Evolutionary conservation across 257 asterid genomes (phyloP).

Genomic region (Solanum neorickii): DNA sequence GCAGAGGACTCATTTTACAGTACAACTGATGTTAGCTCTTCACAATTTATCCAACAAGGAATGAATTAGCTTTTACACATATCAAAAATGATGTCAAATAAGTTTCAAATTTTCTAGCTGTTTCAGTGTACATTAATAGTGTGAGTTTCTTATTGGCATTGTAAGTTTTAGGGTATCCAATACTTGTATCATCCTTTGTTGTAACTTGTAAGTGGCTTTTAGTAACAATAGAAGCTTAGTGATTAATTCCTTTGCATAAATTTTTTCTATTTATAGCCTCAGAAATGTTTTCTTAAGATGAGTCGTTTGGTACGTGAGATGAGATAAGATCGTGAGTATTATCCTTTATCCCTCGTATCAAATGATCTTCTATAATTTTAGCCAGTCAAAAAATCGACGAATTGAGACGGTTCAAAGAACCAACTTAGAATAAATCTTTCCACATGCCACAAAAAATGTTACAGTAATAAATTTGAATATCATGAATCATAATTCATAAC

Average conservation of each 20-base stretch:
- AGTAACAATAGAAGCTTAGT: neutral
- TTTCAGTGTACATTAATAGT: neutral
- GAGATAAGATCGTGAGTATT: neutral
- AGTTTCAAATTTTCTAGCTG: neutral
- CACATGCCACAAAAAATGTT: neutral
- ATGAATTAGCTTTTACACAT: neutral
- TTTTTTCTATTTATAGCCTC: neutral
- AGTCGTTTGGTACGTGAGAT: neutral
- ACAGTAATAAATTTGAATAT: neutral
- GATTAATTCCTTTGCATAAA: neutral
- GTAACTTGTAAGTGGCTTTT: neutral
- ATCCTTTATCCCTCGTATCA: neutral
- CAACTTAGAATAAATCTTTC: neutral
- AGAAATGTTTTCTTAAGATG: neutral
- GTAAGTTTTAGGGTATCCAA: neutral
- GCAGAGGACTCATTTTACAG: slow-evolving; percentile 11
- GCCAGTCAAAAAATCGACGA: too few relatives aligned
- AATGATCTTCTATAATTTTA: too few relatives aligned
- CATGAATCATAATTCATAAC: too few relatives aligned
- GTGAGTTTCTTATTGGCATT: neutral
- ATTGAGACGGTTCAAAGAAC: neutral
- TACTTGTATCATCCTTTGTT: neutral
- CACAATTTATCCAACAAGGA: neutral
- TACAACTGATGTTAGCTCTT: slow-evolving; percentile 3
- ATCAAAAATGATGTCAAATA: neutral